Conservation (phyloP, 2,329 filamentous ascomycete genomes). For the Penicillium psychrosexuale region DNA sequence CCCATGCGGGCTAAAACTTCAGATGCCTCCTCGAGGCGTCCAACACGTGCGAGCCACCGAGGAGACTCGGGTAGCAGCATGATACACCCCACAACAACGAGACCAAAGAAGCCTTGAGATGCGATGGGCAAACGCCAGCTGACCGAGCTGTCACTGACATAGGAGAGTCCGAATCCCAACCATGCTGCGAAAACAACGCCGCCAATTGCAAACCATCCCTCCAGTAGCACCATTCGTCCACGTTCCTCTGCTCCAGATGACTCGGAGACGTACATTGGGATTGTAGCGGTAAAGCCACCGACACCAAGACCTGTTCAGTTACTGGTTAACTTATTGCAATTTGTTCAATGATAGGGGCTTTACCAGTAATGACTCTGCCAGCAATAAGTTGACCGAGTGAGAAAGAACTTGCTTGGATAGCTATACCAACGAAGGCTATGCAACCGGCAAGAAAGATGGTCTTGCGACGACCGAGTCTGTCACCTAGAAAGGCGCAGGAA, state of each 20-base stretch:
- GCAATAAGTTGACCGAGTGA: slow-evolving; percentile 4
- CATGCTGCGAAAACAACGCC: slow-evolving; percentile 32
- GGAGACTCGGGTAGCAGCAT: slow-evolving; percentile 50
- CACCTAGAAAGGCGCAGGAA: slow-evolving; percentile 13
- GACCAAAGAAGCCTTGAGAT: slow-evolving; percentile 37
- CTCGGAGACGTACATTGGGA: slow-evolving; percentile 25
- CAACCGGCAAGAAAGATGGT: slow-evolving; percentile 19
- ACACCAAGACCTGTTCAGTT: slow-evolving; percentile 19
- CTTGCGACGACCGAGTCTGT: slow-evolving; percentile 19
- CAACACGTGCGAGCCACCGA: slow-evolving; percentile 52
- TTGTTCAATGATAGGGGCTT: not conserved
- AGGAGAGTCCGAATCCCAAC: slow-evolving; percentile 42
- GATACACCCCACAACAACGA: slow-evolving; percentile 22
- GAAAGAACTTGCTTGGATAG: slow-evolving; percentile 18
- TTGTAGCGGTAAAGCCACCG: slow-evolving; percentile 25
- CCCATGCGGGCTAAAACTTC: slow-evolving; percentile 47
- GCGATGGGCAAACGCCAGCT: slow-evolving; percentile 33
- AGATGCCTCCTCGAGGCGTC: slow-evolving; percentile 46
- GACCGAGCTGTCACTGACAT: slow-evolving; percentile 30
- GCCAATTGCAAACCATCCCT: slow-evolving; percentile 21
- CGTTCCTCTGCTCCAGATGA: slow-evolving; percentile 16
- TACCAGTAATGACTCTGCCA: slow-evolving; percentile 18
- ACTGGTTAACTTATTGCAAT: not conserved
- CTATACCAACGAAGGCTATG: slow-evolving; percentile 13
- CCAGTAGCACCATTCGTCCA: slow-evolving; percentile 19